phyloP scores from a whole-genome alignment of 768 basidiomycete species.

The Auricularia sp. region DNA sequence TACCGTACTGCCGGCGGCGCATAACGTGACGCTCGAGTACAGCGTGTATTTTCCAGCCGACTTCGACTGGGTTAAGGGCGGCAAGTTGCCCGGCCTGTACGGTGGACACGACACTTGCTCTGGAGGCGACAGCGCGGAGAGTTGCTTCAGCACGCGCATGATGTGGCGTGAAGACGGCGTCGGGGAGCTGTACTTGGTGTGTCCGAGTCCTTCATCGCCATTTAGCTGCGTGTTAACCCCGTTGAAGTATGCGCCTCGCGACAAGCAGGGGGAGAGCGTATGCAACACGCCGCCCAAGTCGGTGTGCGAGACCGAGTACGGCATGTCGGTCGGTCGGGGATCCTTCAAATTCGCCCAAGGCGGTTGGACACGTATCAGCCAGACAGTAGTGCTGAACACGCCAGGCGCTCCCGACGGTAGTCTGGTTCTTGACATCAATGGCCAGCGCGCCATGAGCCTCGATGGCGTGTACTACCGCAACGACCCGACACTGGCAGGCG shows the following conservation, averaged over 20 bases:
- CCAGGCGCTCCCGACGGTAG: constrained; percentile 60
- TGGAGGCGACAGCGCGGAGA: constrained; percentile 58
- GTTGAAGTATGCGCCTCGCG: constrained; percentile 63
- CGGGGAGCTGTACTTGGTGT: constrained; percentile 69
- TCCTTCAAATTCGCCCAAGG: constrained; percentile 54
- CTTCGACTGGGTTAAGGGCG: constrained; percentile 72
- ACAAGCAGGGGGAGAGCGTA: constrained; percentile 49
- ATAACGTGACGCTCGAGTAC: constrained; percentile 52
- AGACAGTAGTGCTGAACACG: constrained; percentile 63
- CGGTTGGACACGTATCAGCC: constrained; percentile 61
- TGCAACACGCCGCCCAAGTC: constrained; percentile 50
- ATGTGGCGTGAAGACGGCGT: constrained; percentile 39
- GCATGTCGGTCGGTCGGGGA: constrained; percentile 66
- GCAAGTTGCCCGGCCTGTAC: constrained; percentile 78
- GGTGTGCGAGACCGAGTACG: constrained; percentile 56
- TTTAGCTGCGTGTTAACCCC: constrained; percentile 5
- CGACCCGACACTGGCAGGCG: constrained; percentile 12
- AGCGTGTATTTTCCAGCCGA: constrained; percentile 66
- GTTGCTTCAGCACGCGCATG: constrained; percentile 75
- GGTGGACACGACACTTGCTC: constrained; percentile 59
- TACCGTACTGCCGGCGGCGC: constrained; percentile 28
- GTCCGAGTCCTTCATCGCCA: constrained; percentile 10
- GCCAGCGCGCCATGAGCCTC: constrained; percentile 39
- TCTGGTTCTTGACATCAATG: constrained; percentile 59
- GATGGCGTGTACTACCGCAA: constrained; percentile 56